A percentile compares a stretch with the other conserved stretches of the same genome.
Conservation (phyloP, 768 basidiomycete genomes). For the Coprinopsis strossmayeri region DNA sequence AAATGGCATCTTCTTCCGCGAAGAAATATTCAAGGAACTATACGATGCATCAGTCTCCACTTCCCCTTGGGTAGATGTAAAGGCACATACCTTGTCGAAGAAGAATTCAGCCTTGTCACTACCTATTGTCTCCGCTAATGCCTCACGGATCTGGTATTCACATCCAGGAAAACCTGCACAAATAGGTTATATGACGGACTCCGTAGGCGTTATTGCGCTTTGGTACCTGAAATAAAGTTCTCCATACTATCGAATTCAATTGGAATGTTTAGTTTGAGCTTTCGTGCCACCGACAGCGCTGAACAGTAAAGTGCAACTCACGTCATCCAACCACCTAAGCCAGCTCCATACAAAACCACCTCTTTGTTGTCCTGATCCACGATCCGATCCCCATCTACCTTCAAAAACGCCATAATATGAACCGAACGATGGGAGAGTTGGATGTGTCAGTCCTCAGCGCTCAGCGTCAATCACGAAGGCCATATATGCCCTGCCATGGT, state of each 20-base stretch:
- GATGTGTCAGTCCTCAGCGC: no score
- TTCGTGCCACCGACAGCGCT: not conserved
- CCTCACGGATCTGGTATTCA: conserved; percentile 71
- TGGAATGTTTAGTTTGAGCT: conserved; percentile 2
- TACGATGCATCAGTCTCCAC: not conserved
- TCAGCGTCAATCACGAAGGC: no score
- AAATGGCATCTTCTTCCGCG: conserved; percentile 63
- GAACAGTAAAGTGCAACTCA: conserved; percentile 32
- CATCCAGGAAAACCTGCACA: conserved; percentile 67
- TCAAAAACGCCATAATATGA: conserved; percentile 36
- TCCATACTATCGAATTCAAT: conserved; percentile 46
- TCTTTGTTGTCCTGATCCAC: conserved; percentile 51
- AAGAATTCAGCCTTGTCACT: conserved; percentile 65
- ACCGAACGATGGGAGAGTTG: not conserved
- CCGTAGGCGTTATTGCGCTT: not conserved
- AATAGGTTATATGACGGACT: not conserved
- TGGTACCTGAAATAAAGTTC: conserved; percentile 61
- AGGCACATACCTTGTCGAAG: conserved; percentile 64
- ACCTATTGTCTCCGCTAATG: conserved; percentile 61
- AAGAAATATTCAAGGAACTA: conserved; percentile 86
- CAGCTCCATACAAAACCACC: conserved; percentile 62
- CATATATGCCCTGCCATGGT: no score
- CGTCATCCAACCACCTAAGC: conserved; percentile 87
- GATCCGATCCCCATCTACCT: conserved; percentile 52
- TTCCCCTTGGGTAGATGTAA: not conserved